Percentiles rank a stretch among this genome's conserved stretches.
These are phyloP conservation scores for Monotropa hypopitys DNA, from an alignment of 179 eudicot genomes.

Conservation along the genomic window DNA sequence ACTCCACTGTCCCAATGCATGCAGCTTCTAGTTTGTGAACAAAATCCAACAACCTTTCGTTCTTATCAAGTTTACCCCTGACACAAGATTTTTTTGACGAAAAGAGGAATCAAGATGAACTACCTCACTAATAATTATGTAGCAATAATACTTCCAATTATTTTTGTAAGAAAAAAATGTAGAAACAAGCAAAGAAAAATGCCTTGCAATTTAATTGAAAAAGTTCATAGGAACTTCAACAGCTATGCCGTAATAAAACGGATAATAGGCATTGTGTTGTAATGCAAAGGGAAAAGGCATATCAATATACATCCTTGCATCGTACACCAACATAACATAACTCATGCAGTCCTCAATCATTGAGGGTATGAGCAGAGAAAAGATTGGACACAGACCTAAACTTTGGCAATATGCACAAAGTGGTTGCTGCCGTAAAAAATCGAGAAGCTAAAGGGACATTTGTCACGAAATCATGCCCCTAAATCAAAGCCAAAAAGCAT, in stretches of 20 bases:
- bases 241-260: neutral
- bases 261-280: neutral
- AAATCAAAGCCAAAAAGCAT: too few species aligned
- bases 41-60: constrained; percentile 54
- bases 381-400: too few species aligned
- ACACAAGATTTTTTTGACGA: neutral
- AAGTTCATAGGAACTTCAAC: neutral
- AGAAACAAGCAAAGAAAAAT: neutral
- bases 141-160: neutral
- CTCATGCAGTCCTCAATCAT: too few species aligned
- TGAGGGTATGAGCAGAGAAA: too few species aligned
- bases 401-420: too few species aligned
- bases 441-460: too few species aligned
- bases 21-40: constrained; percentile 71
- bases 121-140: neutral
- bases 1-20: constrained; percentile 85
- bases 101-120: neutral
- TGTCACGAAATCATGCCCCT: too few species aligned
- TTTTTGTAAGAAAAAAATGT: neutral
- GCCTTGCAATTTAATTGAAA: neutral
- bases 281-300: neutral
- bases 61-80: constrained; percentile 80
- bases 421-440: too few species aligned
- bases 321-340: too few species aligned
- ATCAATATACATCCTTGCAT: neutral